Percentiles rank a stretch among this genome's conserved stretches.
These are phyloP conservation scores for Syzygium malaccense DNA, from an alignment of 441 rosid genomes.

Conservation along the genomic window DNA sequence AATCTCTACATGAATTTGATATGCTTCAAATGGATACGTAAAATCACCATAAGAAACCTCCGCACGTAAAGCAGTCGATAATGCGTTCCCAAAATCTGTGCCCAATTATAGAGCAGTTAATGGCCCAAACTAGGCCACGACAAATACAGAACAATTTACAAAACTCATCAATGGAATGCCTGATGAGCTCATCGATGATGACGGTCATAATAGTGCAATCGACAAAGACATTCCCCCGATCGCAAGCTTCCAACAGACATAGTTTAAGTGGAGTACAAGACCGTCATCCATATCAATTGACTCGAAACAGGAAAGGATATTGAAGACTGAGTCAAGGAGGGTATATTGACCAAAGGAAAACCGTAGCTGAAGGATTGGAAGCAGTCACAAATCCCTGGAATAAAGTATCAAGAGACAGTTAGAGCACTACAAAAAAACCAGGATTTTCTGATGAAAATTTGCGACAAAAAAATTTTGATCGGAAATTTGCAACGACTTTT, in stretches of 20 bases:
- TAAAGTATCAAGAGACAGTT: not conserved
- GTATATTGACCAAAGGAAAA: not conserved
- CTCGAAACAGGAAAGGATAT: not conserved
- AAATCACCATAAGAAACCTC: not conserved
- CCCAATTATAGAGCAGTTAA: not conserved
- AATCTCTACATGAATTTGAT: not conserved
- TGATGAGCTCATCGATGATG: not conserved
- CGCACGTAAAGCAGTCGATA: not conserved
- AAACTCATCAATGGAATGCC: not conserved
- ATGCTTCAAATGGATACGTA: accelerated
- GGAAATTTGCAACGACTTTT: no score
- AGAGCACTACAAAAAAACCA: no score
- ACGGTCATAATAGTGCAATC: not conserved
- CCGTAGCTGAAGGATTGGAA: not conserved
- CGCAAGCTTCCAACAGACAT: not conserved
- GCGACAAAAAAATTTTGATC: no score
- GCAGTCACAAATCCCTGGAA: not conserved
- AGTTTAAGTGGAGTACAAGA: not conserved
- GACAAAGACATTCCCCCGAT: not conserved
- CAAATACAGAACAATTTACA: not conserved
- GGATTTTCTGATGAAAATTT: no score
- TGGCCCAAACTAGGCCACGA: no score
- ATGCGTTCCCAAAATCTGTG: not conserved
- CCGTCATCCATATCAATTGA: not conserved
- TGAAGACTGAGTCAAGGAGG: not conserved